A percentile compares a stretch with the other conserved stretches of the same genome.
These are phyloP conservation scores for Neurospora discreta DNA, from an alignment of 495 filamentous ascomycete species.

Conservation along the genomic window DNA sequence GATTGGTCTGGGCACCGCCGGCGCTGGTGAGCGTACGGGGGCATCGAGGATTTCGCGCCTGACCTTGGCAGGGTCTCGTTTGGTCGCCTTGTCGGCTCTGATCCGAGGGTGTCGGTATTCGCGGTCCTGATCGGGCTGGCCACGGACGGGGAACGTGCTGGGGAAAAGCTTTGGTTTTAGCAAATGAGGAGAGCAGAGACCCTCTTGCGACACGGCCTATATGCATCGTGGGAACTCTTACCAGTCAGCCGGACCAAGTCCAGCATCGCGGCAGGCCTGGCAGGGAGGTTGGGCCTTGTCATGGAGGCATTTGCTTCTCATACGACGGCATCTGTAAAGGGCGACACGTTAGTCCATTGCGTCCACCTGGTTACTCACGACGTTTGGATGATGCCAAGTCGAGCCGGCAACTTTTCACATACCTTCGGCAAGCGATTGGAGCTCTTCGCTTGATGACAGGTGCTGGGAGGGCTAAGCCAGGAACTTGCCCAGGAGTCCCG, in stretches of 20 bases:
- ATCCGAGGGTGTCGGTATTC: constrained; percentile 36
- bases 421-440: constrained; percentile 41
- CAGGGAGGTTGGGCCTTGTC: constrained; percentile 33
- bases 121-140: constrained; percentile 33
- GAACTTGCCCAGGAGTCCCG: neutral
- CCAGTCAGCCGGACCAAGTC: constrained; percentile 31
- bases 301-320: constrained; percentile 39
- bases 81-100: constrained; percentile 29
- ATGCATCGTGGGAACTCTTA: constrained; percentile 12
- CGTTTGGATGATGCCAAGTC: neutral
- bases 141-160: constrained; percentile 34
- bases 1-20: constrained; percentile 11
- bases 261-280: constrained; percentile 31
- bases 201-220: neutral
- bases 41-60: constrained; percentile 26
- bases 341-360: neutral
- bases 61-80: constrained; percentile 23
- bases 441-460: constrained; percentile 31
- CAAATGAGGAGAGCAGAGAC: neutral
- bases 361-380: neutral
- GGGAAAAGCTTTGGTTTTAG: neutral
- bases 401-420: constrained; percentile 10
- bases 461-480: neutral
- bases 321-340: constrained; percentile 34
- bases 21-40: constrained; percentile 14